Evolutionary conservation across 140 eudicot species (phyloP).

Genomic region (Cichorium intybus): DNA sequence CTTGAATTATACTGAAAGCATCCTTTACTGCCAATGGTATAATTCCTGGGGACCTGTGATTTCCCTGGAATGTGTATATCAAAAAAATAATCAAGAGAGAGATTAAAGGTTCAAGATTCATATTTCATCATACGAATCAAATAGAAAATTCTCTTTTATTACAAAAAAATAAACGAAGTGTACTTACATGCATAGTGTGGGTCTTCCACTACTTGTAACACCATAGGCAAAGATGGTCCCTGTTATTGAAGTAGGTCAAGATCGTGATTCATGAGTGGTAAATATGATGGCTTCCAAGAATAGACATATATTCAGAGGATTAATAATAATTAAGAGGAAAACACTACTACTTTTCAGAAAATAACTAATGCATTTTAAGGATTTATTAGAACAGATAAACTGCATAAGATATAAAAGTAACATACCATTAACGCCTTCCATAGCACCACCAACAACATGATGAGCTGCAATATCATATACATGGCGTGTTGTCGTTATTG

Average conservation of each 20-base stretch:
- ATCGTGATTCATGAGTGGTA: conserved; percentile 10
- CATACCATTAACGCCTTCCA: conserved; percentile 96
- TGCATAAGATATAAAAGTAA: background rate
- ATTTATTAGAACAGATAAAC: conserved; percentile 7
- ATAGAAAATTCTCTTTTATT: background rate
- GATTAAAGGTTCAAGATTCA: conserved; percentile 4
- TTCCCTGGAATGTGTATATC: conserved; percentile 59
- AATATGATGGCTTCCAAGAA: too few species aligned
- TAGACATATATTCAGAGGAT: conserved; percentile 11
- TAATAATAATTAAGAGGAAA: conserved; percentile 8
- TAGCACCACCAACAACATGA: conserved; percentile 88
- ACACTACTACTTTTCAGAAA: background rate
- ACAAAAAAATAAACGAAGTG: conserved; percentile 1
- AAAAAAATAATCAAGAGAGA: conserved; percentile 23
- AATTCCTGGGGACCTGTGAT: conserved; percentile 98
- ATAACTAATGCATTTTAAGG: conserved; percentile 12
- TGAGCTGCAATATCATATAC: conserved; percentile 96
- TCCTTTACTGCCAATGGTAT: conserved; percentile 98
- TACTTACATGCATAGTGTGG: conserved; percentile 95
- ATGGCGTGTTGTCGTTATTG: conserved; percentile 95
- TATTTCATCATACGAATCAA: too few species aligned
- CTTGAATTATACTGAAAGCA: conserved; percentile 96
- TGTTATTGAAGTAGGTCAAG: conserved; percentile 26
- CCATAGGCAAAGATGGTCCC: conserved; percentile 99
- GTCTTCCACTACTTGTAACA: conserved; percentile 99